Base-by-base conservation (phyloP, 139 green algal species). In the Ostreobium quekettii region DNA sequence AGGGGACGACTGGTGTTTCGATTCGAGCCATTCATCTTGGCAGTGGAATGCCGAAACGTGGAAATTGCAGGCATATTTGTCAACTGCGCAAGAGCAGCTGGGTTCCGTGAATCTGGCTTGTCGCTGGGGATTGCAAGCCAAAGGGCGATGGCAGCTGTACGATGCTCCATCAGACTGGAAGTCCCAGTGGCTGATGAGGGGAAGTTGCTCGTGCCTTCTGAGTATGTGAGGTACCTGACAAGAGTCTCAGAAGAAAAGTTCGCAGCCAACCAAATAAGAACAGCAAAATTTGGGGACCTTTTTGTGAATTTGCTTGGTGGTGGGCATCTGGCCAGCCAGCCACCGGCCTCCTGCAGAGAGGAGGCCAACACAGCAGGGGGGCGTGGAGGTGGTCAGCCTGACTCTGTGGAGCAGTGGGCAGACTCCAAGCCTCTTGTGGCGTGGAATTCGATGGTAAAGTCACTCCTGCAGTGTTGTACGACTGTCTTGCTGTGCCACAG, bases 11-110 rank as follows among this genome's bases (percentile, higher is more conserved):
- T 90, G 15, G 69, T 85, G 60, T 73, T 93, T 6, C 65, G 87
- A 0, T 92, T 91, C 59, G 87, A 93, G 74, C 86, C 87, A 4
- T 92, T 93, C 79, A 89, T 92, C 39, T 70, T 93, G 67, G 63
- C 77, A 15, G 76, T 83, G 47, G 86, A 93, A 74, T 83, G 75
- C 46, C 46, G 60, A 33, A 58, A 67, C 11, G 47, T 79, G 31
- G 47, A 71, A 1, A 66, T 37, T 4, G 81, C 77, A 11, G 62
- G 59, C n/a, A 5, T 35, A 71, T 70, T 91, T 33, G 72, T 91
- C 47, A 36, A 38, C 5, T 67, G 58, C 46, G 87, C 82, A n/a
- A 39, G 79, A 3, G 37, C 74, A 22, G 76, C 80, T 4, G 87
- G 87, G 0, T 91, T 85, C 71, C 69, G 86, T 0, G 85, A 91